Percentiles rank a stretch among this genome's conserved stretches.
phyloP scores from a whole-genome alignment of 768 basidiomycete species.

The Megacollybia marginata region DNA sequence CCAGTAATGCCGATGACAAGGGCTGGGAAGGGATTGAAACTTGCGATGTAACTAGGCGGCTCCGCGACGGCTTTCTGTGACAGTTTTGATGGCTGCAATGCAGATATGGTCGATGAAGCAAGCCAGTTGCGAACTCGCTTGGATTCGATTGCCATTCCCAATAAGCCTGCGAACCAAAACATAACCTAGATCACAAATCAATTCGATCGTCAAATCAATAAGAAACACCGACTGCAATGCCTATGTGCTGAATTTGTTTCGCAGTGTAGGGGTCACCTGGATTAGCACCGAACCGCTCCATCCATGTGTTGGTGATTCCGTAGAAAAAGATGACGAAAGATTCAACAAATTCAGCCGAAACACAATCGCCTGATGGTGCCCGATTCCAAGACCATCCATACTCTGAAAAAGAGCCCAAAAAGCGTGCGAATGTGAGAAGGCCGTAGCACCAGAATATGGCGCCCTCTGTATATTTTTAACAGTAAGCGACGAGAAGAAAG shows the following conservation, averaged over 20 bases:
- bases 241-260: conserved; percentile 90
- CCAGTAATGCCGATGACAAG: conserved; percentile 92
- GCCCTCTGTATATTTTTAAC: conserved; percentile 49
- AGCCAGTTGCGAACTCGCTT: conserved; percentile 67
- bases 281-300: conserved; percentile 87
- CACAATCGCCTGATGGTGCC: conserved; percentile 39
- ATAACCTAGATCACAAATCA: conserved; percentile 46
- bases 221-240: conserved; percentile 63
- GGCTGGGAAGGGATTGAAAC: conserved; percentile 91
- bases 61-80: conserved; percentile 44
- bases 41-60: conserved; percentile 65
- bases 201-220: conserved; percentile 1
- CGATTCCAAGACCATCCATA: conserved; percentile 96
- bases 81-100: conserved; percentile 17
- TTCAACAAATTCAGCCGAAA: conserved; percentile 73
- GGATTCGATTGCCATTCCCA: conserved; percentile 88
- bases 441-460: conserved; percentile 93
- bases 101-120: conserved; percentile 42
- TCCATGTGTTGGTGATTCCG: conserved; percentile 90
- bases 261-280: conserved; percentile 81
- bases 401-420: conserved; percentile 80
- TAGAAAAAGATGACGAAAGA: conserved; percentile 80
- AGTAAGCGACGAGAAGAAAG: neutral
- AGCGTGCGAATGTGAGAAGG: conserved; percentile 85
- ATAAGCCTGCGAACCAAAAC: conserved; percentile 91